phyloP scores from a whole-genome alignment of 768 basidiomycete species.

The Dendrothele bispora region DNA sequence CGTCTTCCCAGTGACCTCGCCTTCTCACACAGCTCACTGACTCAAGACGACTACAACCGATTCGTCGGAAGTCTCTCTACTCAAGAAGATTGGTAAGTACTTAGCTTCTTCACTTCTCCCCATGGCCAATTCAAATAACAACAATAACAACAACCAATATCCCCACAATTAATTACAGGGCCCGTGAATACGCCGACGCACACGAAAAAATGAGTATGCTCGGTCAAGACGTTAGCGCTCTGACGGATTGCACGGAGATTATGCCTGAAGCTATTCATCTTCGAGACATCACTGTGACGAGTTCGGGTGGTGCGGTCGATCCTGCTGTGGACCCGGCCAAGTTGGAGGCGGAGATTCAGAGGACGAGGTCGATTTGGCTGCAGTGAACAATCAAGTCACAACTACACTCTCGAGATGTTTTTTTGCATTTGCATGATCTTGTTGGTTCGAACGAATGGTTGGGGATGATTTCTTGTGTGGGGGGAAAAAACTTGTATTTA shows the following conservation, averaged over 20 bases:
- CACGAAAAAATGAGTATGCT: conserved; percentile 13
- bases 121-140: background rate
- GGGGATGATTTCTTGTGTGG: no score
- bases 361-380: conserved; percentile 12
- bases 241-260: conserved; percentile 17
- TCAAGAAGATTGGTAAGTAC: conserved; percentile 13
- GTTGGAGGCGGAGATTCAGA: conserved; percentile 15
- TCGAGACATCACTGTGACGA: background rate
- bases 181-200: conserved; percentile 12
- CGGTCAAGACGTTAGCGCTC: conserved; percentile 3
- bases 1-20: conserved; percentile 10
- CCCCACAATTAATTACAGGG: no score
- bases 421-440: no score
- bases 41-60: conserved; percentile 6
- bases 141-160: background rate
- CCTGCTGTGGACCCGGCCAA: conserved; percentile 5
- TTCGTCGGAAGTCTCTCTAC: conserved; percentile 13
- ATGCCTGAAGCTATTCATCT: conserved; percentile 15
- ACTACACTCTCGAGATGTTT: no score
- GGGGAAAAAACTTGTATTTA: no score
- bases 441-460: no score
- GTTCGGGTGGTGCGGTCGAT: background rate
- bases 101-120: background rate
- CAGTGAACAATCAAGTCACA: no score
- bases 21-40: conserved; percentile 10